These are phyloP conservation scores for Pseudozyma sp. DNA, from an alignment of 1,284 basidiomycete genomes.

Conservation along the genomic window DNA sequence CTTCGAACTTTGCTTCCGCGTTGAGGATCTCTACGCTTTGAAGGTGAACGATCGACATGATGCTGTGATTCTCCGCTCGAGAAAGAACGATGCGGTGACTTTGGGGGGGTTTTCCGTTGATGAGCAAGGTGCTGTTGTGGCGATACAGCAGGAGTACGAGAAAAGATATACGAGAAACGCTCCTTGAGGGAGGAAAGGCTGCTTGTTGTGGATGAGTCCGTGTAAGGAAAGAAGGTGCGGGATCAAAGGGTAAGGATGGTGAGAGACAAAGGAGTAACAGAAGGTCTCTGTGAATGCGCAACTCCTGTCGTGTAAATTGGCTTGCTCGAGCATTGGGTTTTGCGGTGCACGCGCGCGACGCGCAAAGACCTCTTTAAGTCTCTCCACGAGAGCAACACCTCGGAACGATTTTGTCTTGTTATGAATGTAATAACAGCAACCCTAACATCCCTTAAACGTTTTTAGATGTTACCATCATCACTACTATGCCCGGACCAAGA, in stretches of 20 bases:
- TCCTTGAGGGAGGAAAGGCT: too few relatives aligned
- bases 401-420: neutral
- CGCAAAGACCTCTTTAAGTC: neutral
- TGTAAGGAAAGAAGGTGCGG: neutral
- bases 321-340: neutral
- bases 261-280: neutral
- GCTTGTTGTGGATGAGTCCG: neutral
- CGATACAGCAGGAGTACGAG: too few relatives aligned
- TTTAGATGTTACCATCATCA: too few relatives aligned
- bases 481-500: too few relatives aligned
- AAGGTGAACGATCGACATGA: conserved; percentile 67
- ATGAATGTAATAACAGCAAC: too few relatives aligned
- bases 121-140: too few relatives aligned
- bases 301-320: neutral
- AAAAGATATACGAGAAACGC: too few relatives aligned
- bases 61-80: neutral
- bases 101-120: too few relatives aligned
- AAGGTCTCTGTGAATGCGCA: neutral
- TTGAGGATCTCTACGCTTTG: conserved; percentile 66
- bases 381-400: conserved; percentile 12
- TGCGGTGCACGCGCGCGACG: conserved; percentile 5
- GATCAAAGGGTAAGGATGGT: neutral
- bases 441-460: too few relatives aligned
- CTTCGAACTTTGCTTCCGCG: conserved; percentile 69
- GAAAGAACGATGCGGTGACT: too few relatives aligned